Conservation (phyloP, 371 early-diverging fungal genomes). For the Apophysomyces ossiformis region DNA sequence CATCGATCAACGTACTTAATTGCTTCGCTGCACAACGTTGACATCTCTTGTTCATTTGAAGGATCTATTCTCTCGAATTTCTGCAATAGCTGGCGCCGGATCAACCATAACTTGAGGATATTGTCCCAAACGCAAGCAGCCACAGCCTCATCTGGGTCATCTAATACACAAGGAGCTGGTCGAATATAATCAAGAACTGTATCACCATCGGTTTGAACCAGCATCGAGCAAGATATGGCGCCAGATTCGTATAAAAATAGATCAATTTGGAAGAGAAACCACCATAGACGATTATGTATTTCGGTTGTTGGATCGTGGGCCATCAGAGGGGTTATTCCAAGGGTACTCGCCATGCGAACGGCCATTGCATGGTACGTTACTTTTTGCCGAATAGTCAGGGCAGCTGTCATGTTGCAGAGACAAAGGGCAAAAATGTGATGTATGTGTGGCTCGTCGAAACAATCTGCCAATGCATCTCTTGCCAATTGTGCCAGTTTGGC, state of each 20-base stretch:
- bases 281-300: conserved; percentile 34
- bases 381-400: conserved; percentile 28
- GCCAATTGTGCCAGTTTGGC: conserved; percentile 24
- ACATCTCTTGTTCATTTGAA: conserved; percentile 4
- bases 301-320: conserved; percentile 15
- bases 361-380: conserved; percentile 32
- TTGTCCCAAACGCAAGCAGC: conserved; percentile 31
- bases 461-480: conserved; percentile 29
- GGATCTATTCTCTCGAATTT: conserved; percentile 23
- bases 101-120: conserved; percentile 29
- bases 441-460: conserved; percentile 31
- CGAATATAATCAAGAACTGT: conserved; percentile 17
- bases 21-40: conserved; percentile 8
- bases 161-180: conserved; percentile 33
- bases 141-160: conserved; percentile 29
- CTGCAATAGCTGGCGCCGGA: conserved; percentile 24
- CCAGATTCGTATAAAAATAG: conserved; percentile 33
- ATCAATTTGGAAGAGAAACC: conserved; percentile 42
- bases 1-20: conserved; percentile 20
- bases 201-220: conserved; percentile 26
- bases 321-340: conserved; percentile 23
- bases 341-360: conserved; percentile 32
- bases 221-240: conserved; percentile 28
- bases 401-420: conserved; percentile 30
- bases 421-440: conserved; percentile 32